Base-by-base conservation (phyloP, 768 basidiomycete genomes). In the Pleurotus pulmonarius region DNA sequence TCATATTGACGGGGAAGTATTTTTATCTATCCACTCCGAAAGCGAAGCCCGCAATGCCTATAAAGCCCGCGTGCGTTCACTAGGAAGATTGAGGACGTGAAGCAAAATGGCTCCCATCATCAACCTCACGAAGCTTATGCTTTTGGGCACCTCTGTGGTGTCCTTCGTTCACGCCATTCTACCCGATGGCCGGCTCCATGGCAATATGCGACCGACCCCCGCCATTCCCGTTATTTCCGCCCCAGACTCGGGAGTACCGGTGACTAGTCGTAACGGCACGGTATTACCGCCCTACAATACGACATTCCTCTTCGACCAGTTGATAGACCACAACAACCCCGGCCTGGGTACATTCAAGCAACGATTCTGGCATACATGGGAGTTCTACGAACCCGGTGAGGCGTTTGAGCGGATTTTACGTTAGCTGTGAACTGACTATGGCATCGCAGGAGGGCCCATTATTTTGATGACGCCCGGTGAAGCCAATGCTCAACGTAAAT, bases 281-380 rank as follows among this genome's bases (percentile, higher is more conserved):
- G 55, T 65, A 24, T 68, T 81, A 43, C 78, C 80, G 16, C 73
- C 78, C 1, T 76, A 75, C 58, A 71, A 73, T 43, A 75, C 73
- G 1, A 67, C 74, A 4, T 88, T 83, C 66, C 68, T 65, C 56
- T 88, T 88, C 63, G 79, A 86, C 61, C 80, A 81, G 57, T 69
- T 81, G 58, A 77, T 86, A 37, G 79, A 81, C 67, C 79, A 81
- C 63, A 75, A 71, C 59, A 73, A 75, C 25, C 82, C 85, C n/a
- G 70, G 75, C 24, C 70, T 81, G 18, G 88, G 88, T 16, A 90
- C 87, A n/a, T 91, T 91, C 70, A 74, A 83, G 65, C 88, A 90
- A 69, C 80, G 88, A 37, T 90, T 78, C 68, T 90, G 86, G 86
- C 75, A 81, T 58, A 82, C 82, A 26, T 86, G 75, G 67, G 83